Evolutionary conservation across 2,329 filamentous ascomycete species (phyloP), one percentile per base, ranked within the genome.

Genomic region (Colletotrichum phormii): DNA sequence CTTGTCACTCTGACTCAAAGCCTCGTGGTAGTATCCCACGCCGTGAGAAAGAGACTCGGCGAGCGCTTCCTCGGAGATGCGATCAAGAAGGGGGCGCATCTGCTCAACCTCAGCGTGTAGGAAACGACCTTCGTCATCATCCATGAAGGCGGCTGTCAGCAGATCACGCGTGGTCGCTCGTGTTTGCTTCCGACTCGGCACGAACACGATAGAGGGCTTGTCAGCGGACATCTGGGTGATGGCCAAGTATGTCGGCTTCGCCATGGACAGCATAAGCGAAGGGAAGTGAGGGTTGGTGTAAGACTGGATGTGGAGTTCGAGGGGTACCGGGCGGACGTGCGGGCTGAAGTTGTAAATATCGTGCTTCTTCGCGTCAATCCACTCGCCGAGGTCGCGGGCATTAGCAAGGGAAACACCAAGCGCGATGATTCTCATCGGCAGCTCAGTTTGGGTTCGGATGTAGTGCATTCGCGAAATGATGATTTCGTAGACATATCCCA

Each of bases 271-370:
- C 97, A 99, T 99, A 53, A 99, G 89, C 12, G 97, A 98, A 4
- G 97, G 97, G 85, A 98, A 98, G 80, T 99, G 97, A 59, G 97
- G 95, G 73, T 98, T 97, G 33, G 92, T 94, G 84, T 97, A 99
- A 1, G 95, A 96, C 82, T 99, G 97, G 60, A 99, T 93, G 80
- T 98, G 95, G 70, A 99, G 89, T 81, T 98, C 96, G 37, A 99
- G 86, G 26, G 96, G 95, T 22, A 98, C 91, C 1, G 95, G 93
- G 69, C 97, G 92, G 74, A 96, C 92, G 79, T 96, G 93, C 2
- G 97, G 97, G 78, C 95, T 98, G 86, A 99, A 99, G 85, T 99
- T 99, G 88, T 96, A 99, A 75, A 98, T 98, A 61, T 97, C 97
- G 81, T 99, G 97, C 86, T 98, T 98, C 82, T 92, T 97, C 8